These are phyloP conservation scores for Cyclotella atomus DNA, from an alignment of 108 stramenopile genomes.

Conservation along the genomic window DNA sequence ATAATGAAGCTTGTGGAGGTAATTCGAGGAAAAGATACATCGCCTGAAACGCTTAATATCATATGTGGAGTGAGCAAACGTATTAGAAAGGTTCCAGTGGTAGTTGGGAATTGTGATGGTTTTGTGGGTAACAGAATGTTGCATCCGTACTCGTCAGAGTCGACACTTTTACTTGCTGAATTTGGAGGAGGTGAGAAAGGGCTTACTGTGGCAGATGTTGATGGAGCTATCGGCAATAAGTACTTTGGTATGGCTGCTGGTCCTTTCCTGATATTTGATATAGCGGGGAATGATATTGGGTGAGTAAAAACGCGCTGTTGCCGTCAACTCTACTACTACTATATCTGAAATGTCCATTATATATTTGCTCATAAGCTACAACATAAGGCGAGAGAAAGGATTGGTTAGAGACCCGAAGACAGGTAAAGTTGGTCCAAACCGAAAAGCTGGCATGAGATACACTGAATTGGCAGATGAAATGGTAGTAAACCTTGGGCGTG, in stretches of 20 bases:
- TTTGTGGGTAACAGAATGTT: conserved; percentile 98
- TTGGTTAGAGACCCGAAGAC: conserved; percentile 60
- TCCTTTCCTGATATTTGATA: conserved; percentile 90
- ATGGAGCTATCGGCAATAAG: conserved; percentile 62
- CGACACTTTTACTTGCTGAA: conserved; percentile 66
- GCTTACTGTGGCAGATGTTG: conserved; percentile 67
- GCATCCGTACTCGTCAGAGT: conserved; percentile 83
- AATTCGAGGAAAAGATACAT: conserved; percentile 73
- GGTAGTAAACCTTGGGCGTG: conserved; percentile 76
- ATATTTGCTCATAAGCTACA: too few relatives aligned
- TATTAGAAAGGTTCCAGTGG: conserved; percentile 92
- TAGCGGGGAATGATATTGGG: conserved; percentile 96
- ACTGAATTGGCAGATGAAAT: conserved; percentile 92
- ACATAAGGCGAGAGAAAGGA: conserved; percentile 80
- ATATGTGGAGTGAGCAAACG: conserved; percentile 82
- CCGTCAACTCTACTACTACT: too few relatives aligned
- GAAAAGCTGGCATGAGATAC: conserved; percentile 68
- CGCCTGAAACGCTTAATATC: conserved; percentile 65
- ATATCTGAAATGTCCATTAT: too few relatives aligned
- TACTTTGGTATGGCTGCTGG: conserved; percentile 90
- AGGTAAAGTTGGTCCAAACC: conserved; percentile 49
- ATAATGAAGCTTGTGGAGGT: conserved; percentile 96
- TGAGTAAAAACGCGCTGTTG: too few relatives aligned
- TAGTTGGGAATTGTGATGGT: conserved; percentile 97
- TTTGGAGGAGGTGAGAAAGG: conserved; percentile 54